These are phyloP conservation scores for Monsonia emarginata DNA, from an alignment of 441 rosid genomes.

Conservation along the genomic window DNA sequence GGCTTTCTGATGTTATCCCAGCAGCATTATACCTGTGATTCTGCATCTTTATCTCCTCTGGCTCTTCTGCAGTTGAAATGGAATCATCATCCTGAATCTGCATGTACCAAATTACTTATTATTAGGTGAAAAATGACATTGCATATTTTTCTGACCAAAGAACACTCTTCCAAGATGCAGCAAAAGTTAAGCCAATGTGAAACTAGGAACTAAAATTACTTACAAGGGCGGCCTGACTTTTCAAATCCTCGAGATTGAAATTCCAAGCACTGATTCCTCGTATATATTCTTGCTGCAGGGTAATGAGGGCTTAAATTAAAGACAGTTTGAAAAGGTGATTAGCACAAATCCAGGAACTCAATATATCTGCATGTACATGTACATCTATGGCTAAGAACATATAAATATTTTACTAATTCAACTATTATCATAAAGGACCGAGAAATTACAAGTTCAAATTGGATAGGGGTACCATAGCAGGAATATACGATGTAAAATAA, in stretches of 20 bases:
- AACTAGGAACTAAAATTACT: slow-evolving; percentile 25
- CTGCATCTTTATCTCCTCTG: slow-evolving; percentile 34
- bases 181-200: background rate
- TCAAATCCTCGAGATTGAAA: slow-evolving; percentile 92
- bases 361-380: background rate
- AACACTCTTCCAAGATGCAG: background rate
- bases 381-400: background rate
- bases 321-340: slow-evolving; percentile 9
- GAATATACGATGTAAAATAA: background rate
- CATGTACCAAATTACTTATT: slow-evolving; percentile 21
- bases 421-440: background rate
- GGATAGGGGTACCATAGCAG: background rate
- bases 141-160: background rate
- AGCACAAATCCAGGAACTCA: slow-evolving; percentile 8
- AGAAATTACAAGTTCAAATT: background rate
- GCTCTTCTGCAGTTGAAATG: slow-evolving; percentile 41
- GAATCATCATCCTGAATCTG: slow-evolving; percentile 69
- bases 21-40: slow-evolving; percentile 30
- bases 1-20: slow-evolving; percentile 27
- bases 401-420: background rate
- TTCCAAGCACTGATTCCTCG: slow-evolving; percentile 98
- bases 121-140: slow-evolving; percentile 12
- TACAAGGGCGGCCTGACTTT: slow-evolving; percentile 87
- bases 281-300: slow-evolving; percentile 84
- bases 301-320: slow-evolving; percentile 12